Evolutionary conservation across 1,139 yeast species (phyloP).

Genomic region (Wickerhamomyces sp.): DNA sequence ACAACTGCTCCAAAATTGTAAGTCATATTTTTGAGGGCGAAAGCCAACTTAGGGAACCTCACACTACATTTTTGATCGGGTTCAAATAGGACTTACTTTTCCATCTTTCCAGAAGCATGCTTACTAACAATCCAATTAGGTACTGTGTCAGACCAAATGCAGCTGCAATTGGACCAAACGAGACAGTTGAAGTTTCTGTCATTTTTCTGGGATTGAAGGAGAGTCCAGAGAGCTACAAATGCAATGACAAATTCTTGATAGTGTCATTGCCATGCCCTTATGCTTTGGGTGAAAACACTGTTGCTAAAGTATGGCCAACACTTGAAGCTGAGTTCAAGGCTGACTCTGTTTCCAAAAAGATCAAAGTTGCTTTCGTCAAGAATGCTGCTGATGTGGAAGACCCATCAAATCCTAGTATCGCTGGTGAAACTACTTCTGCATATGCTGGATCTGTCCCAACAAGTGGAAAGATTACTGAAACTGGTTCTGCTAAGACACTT

Average conservation of each 20-base stretch:
- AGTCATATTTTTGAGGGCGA: too few relatives aligned
- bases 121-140: constrained; percentile 17
- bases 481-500: not conserved
- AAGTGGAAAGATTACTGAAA: constrained; percentile 6
- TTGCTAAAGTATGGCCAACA: constrained; percentile 68
- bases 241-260: constrained; percentile 89
- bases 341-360: constrained; percentile 64
- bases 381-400: not conserved
- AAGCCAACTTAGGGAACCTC: too few relatives aligned
- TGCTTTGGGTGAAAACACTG: constrained; percentile 47
- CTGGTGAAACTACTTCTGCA: constrained; percentile 3
- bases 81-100: too few relatives aligned
- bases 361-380: constrained; percentile 62
- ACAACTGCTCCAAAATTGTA: constrained; percentile 91
- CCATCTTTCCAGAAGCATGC: not conserved
- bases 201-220: constrained; percentile 79
- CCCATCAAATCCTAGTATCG: too few relatives aligned
- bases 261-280: constrained; percentile 75
- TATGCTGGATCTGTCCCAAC: constrained; percentile 13
- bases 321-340: constrained; percentile 60
- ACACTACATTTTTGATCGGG: too few relatives aligned
- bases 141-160: constrained; percentile 97
- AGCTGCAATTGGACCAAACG: constrained; percentile 71
- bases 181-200: constrained; percentile 66
- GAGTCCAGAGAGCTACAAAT: constrained; percentile 72